Percentiles rank a stretch among this genome's conserved stretches.
These are phyloP conservation scores for Talaromyces rugulosus DNA, from an alignment of 2,329 filamentous ascomycete species.

Conservation along the genomic window DNA sequence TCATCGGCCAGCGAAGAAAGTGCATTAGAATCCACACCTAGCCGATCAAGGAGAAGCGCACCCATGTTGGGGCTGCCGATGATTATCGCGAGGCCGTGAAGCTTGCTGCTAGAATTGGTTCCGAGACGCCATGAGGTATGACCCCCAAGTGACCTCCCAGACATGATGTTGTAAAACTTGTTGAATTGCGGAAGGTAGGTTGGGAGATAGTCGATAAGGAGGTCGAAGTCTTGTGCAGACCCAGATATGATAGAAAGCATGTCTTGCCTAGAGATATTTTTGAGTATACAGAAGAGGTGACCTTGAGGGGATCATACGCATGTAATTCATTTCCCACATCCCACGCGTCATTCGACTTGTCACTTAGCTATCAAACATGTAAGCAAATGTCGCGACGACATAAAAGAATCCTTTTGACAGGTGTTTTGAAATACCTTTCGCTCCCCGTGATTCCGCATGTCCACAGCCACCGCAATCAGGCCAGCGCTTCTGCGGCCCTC, in stretches of 20 bases:
- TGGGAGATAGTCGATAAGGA: constrained; percentile 9
- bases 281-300: background rate
- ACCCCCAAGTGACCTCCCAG: constrained; percentile 8
- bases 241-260: constrained; percentile 7
- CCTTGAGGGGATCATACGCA: background rate
- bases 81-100: constrained; percentile 7
- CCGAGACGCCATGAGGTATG: constrained; percentile 12
- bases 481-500: background rate
- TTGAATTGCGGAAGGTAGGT: constrained; percentile 6
- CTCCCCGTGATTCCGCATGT: constrained; percentile 12
- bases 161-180: constrained; percentile 10
- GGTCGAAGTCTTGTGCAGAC: constrained; percentile 5
- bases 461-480: constrained; percentile 7
- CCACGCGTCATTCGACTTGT: constrained; percentile 5
- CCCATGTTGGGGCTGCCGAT: constrained; percentile 7
- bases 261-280: constrained; percentile 8
- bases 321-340: constrained; percentile 3
- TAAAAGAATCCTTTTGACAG: background rate
- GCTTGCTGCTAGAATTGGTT: constrained; percentile 3
- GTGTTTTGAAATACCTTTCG: background rate
- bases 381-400: background rate
- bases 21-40: constrained; percentile 4
- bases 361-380: background rate
- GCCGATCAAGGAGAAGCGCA: constrained; percentile 1
- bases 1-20: background rate